These are phyloP conservation scores for Fusarium mundagurra DNA, from an alignment of 2,329 filamentous ascomycete species.

Conservation along the genomic window DNA sequence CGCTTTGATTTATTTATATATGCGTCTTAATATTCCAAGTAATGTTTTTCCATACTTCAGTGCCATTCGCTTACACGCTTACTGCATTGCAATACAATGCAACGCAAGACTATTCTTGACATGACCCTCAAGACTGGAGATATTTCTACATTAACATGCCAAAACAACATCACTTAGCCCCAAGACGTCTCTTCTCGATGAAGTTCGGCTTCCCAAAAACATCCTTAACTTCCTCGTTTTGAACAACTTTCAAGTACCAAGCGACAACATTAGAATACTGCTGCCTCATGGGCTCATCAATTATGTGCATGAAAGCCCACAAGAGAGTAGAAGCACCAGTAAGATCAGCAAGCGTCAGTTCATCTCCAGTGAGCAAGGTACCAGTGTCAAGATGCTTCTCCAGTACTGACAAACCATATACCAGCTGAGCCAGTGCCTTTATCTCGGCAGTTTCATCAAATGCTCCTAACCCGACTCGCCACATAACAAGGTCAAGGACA, in stretches of 20 bases:
- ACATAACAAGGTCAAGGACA: not conserved
- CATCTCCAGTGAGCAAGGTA: not conserved
- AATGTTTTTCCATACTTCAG: not conserved
- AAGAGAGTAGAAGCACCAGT: not conserved
- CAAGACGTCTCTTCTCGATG: not conserved
- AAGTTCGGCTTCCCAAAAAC: not conserved
- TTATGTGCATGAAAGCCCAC: not conserved
- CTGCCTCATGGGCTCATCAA: constrained; percentile 7
- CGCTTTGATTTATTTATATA: not conserved
- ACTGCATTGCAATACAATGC: not conserved
- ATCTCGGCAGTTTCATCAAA: not conserved
- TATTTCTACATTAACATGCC: not conserved
- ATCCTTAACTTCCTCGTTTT: not conserved
- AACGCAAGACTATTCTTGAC: not conserved
- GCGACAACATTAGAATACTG: not conserved
- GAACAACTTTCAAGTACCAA: not conserved
- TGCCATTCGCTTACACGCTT: not conserved
- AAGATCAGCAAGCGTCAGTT: not conserved
- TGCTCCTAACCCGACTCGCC: not conserved
- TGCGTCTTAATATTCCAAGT: not conserved
- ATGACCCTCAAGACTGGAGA: not conserved
- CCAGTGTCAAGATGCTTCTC: not conserved
- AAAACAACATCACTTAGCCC: not conserved
- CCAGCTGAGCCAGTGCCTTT: not conserved
- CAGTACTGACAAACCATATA: not conserved